Evolutionary conservation across 2,329 filamentous ascomycete species (phyloP).

Genomic region (Ophiostoma fasciatum): DNA sequence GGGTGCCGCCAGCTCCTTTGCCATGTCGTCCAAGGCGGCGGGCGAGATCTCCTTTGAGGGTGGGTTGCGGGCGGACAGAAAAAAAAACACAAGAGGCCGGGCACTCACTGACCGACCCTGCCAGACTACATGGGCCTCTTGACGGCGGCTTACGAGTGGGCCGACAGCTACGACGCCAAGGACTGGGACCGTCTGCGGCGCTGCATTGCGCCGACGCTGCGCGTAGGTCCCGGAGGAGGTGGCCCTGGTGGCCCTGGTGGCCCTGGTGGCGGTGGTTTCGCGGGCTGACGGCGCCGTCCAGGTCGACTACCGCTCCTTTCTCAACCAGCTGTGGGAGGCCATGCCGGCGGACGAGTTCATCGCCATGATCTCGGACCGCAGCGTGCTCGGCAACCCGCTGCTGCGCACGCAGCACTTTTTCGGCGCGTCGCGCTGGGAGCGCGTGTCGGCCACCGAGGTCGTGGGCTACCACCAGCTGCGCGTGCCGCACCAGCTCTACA

Average conservation of each 20-base stretch:
- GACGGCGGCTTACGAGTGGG: constrained; percentile 43
- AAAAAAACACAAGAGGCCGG: background rate
- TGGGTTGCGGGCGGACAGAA: background rate
- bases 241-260: too few relatives aligned
- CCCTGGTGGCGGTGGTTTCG: background rate
- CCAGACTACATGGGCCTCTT: constrained; percentile 35
- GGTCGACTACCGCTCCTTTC: constrained; percentile 57
- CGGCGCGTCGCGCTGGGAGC: constrained; percentile 42
- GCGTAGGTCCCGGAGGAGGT: too few relatives aligned
- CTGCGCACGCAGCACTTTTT: constrained; percentile 53
- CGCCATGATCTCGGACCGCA: constrained; percentile 38
- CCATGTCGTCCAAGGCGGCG: too few relatives aligned
- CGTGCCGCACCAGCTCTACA: constrained; percentile 47
- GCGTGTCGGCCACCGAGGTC: constrained; percentile 40
- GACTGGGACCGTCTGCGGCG: constrained; percentile 45
- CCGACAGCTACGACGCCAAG: constrained; percentile 51
- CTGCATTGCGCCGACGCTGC: constrained; percentile 47
- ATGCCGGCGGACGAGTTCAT: constrained; percentile 49
- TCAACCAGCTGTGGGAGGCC: constrained; percentile 43
- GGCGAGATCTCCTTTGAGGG: constrained; percentile 7
- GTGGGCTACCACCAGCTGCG: constrained; percentile 47
- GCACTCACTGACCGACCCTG: too few relatives aligned
- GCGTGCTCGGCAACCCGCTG: constrained; percentile 44
- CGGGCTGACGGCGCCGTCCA: constrained; percentile 16
- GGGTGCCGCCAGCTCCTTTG: too few relatives aligned